Conservation (phyloP, 2,329 filamentous ascomycete genomes). For the Stachybotrys chlorohalonatus region DNA sequence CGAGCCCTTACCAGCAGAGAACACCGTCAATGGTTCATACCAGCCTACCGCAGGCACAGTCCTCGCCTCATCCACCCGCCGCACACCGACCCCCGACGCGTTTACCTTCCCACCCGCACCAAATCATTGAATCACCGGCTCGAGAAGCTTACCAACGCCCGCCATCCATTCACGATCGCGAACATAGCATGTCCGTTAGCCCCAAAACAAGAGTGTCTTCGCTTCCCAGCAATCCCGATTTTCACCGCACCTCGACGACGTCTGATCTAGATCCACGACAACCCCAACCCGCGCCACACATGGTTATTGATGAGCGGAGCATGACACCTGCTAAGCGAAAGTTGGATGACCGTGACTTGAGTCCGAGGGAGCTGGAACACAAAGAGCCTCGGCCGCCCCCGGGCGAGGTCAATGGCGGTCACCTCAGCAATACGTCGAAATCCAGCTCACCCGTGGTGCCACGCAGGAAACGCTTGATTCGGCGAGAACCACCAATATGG, state of each 20-base stretch:
- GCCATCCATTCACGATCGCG: slow-evolving; percentile 52
- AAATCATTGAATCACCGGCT: slow-evolving; percentile 33
- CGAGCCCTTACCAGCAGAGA: slow-evolving; percentile 53
- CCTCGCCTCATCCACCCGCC: slow-evolving; percentile 2
- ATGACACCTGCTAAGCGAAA: slow-evolving; percentile 31
- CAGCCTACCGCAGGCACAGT: slow-evolving; percentile 17
- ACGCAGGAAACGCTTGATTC: slow-evolving; percentile 29
- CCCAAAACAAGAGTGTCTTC: slow-evolving; percentile 61
- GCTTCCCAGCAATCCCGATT: slow-evolving; percentile 34
- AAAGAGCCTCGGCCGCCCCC: slow-evolving; percentile 39
- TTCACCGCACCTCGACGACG: slow-evolving; percentile 9
- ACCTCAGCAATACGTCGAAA: slow-evolving; percentile 8
- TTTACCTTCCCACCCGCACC: slow-evolving; percentile 31
- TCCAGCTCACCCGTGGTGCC: slow-evolving; percentile 23
- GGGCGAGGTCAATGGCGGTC: slow-evolving; percentile 36
- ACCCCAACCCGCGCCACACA: slow-evolving; percentile 12
- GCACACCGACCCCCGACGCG: slow-evolving; percentile 28
- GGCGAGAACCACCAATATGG: slow-evolving; percentile 36
- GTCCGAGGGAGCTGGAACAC: slow-evolving; percentile 41
- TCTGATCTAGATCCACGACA: slow-evolving; percentile 16
- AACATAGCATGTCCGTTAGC: slow-evolving; percentile 65
- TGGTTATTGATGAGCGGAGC: slow-evolving; percentile 20
- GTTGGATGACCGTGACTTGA: slow-evolving; percentile 30
- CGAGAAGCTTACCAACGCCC: slow-evolving; percentile 37
- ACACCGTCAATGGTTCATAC: slow-evolving; percentile 16